Evolutionary conservation across 345 rosid genomes (phyloP).

Genomic region (Sonneratia caseolaris): DNA sequence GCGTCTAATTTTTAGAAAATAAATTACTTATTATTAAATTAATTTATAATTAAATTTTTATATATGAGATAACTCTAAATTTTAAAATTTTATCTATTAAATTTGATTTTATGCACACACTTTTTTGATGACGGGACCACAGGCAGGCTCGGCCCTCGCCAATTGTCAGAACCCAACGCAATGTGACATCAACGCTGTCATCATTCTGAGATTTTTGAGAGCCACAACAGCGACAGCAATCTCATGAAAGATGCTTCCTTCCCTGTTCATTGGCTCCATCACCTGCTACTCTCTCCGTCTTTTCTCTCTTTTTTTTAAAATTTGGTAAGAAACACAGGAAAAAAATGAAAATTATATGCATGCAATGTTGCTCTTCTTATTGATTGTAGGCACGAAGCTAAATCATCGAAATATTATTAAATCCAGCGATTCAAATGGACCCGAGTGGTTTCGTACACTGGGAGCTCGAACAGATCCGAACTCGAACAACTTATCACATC

Average conservation of each 20-base stretch:
- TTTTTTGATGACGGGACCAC: neutral
- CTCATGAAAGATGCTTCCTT: too few relatives aligned
- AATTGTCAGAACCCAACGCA: neutral
- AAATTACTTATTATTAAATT: too few relatives aligned
- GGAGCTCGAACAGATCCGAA: conserved; percentile 49
- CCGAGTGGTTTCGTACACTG: neutral
- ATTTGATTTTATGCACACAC: neutral
- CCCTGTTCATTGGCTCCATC: too few relatives aligned
- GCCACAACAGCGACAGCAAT: neutral
- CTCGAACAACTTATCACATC: conserved; percentile 36
- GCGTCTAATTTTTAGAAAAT: too few relatives aligned
- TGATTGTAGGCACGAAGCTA: neutral
- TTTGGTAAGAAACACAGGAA: too few relatives aligned
- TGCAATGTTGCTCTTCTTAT: neutral
- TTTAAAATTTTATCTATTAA: too few relatives aligned
- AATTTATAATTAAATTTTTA: too few relatives aligned
- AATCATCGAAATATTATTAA: neutral
- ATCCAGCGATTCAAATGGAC: neutral
- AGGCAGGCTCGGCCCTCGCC: neutral
- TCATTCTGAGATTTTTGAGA: neutral
- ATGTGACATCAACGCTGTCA: neutral
- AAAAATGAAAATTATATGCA: neutral
- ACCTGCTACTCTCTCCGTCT: too few relatives aligned
- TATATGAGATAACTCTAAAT: too few relatives aligned
- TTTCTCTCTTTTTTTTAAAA: too few relatives aligned